Percentiles rank a stretch among this genome's conserved stretches.
phyloP scores from a whole-genome alignment of 495 filamentous ascomycete genomes.

The Neurospora tetraspora region DNA sequence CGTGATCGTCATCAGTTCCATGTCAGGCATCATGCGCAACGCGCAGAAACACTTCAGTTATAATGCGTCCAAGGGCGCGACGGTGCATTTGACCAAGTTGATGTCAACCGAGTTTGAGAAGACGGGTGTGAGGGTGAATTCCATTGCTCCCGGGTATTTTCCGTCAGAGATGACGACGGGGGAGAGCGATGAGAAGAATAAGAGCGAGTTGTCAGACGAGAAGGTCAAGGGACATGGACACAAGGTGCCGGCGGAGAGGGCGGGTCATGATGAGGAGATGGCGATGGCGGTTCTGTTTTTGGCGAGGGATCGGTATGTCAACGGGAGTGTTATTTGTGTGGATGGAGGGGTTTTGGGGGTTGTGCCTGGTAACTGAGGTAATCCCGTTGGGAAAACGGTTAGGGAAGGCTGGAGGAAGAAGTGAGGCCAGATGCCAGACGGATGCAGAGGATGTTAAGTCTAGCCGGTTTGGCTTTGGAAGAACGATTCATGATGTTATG shows the following conservation, averaged over 20 bases:
- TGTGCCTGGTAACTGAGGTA: constrained; percentile 19
- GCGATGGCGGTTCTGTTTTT: constrained; percentile 46
- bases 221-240: constrained; percentile 44
- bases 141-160: constrained; percentile 53
- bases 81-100: constrained; percentile 49
- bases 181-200: constrained; percentile 21
- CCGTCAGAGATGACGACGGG: constrained; percentile 40
- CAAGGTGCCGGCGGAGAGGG: constrained; percentile 35
- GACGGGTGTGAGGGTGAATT: constrained; percentile 48
- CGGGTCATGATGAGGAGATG: constrained; percentile 48
- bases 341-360: constrained; percentile 44
- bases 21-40: constrained; percentile 44
- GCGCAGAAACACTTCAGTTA: constrained; percentile 47
- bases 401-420: background rate
- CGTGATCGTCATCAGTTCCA: constrained; percentile 38
- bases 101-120: constrained; percentile 42
- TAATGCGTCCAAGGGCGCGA: constrained; percentile 47
- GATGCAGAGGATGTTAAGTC: too few species aligned
- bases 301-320: constrained; percentile 49
- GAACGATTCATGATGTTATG: background rate
- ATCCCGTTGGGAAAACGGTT: background rate
- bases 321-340: constrained; percentile 50
- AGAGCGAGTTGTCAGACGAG: constrained; percentile 39
- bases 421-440: too few species aligned
- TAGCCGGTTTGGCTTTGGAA: too few species aligned